These are phyloP conservation scores for Wilhelminamyces savonicus DNA, from an alignment of 805 yeast species.

Conservation along the genomic window DNA sequence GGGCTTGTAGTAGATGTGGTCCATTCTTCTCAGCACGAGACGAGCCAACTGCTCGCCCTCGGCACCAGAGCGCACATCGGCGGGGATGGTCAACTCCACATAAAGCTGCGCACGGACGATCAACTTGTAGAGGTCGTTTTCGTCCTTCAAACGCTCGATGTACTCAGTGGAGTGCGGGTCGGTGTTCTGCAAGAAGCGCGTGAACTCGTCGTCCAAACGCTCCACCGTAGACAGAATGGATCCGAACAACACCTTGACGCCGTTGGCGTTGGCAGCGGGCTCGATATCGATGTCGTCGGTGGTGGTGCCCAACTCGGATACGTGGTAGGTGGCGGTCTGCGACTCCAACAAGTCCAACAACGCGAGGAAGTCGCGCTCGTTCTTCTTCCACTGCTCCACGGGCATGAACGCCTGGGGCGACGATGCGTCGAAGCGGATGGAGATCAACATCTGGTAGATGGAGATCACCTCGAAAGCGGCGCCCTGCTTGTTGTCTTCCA, in stretches of 20 bases:
- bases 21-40: slow-evolving; percentile 75
- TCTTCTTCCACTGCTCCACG: slow-evolving; percentile 68
- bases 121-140: slow-evolving; percentile 65
- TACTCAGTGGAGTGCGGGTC: slow-evolving; percentile 97
- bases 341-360: slow-evolving; percentile 67
- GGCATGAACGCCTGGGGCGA: slow-evolving; percentile 69
- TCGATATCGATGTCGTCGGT: slow-evolving; percentile 72
- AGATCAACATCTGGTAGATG: slow-evolving; percentile 73
- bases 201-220: slow-evolving; percentile 91
- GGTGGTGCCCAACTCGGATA: slow-evolving; percentile 66
- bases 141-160: slow-evolving; percentile 84
- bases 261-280: slow-evolving; percentile 49
- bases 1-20: slow-evolving; percentile 91
- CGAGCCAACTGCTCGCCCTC: slow-evolving; percentile 62
- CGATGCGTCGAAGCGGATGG: slow-evolving; percentile 80
- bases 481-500: slow-evolving; percentile 20
- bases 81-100: slow-evolving; percentile 58
- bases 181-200: slow-evolving; percentile 75
- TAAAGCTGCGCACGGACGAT: slow-evolving; percentile 83
- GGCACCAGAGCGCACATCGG: slow-evolving; percentile 28
- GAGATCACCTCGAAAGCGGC: slow-evolving; percentile 70
- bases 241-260: slow-evolving; percentile 73
- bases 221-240: slow-evolving; percentile 83
- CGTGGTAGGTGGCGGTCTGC: slow-evolving; percentile 51
- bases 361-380: slow-evolving; percentile 54